phyloP scores from a whole-genome alignment of 2,329 filamentous ascomycete genomes.

The Venturia asperata region DNA sequence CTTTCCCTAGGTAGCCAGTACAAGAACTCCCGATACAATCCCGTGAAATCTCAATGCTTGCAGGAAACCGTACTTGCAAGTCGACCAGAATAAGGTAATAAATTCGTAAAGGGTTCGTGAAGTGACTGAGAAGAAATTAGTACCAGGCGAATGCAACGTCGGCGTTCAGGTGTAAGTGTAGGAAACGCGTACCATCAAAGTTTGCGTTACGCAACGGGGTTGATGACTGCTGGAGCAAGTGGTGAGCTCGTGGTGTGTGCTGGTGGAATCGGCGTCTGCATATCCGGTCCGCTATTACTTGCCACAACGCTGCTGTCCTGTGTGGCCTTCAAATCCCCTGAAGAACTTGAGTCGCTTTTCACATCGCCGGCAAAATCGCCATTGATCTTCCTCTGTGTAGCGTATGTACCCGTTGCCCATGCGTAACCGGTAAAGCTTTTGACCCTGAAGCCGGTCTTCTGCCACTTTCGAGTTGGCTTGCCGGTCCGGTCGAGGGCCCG shows the following conservation, averaged over 20 bases:
- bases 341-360: constrained; percentile 48
- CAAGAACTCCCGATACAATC: not conserved
- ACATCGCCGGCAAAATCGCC: constrained; percentile 53
- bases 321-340: constrained; percentile 49
- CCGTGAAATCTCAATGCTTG: not conserved
- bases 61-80: not conserved
- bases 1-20: not conserved
- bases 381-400: constrained; percentile 54
- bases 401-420: constrained; percentile 81
- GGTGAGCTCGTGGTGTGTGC: constrained; percentile 42
- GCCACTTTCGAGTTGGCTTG: constrained; percentile 88
- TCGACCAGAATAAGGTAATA: not conserved
- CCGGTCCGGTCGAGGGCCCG: constrained; percentile 89
- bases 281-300: constrained; percentile 47
- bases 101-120: not conserved
- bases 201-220: not conserved
- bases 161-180: too few species aligned
- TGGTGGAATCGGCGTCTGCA: constrained; percentile 34
- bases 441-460: constrained; percentile 70
- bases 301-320: constrained; percentile 50
- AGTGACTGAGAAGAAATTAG: not conserved
- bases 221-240: constrained; percentile 31
- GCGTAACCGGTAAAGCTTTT: constrained; percentile 87
- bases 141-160: too few species aligned
- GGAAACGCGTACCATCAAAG: not conserved